Evolutionary conservation across 805 yeast species (phyloP).

Genomic region (Starmerella kuoi): DNA sequence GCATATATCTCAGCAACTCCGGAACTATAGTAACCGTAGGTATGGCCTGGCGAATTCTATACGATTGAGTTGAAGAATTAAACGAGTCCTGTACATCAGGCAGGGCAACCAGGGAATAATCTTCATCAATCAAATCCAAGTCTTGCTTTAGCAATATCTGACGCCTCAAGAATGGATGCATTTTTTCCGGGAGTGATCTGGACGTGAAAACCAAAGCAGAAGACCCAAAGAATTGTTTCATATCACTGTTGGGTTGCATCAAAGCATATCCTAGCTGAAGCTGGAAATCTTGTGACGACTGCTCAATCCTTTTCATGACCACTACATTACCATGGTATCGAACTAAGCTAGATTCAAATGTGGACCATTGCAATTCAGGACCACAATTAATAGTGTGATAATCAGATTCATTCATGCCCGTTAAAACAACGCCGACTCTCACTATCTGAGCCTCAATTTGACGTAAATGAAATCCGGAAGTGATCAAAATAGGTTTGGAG

Average conservation of each 20-base stretch:
- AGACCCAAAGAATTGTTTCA: neutral
- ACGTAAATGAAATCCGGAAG: neutral
- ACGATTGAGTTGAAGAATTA: neutral
- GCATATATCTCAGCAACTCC: conserved; percentile 42
- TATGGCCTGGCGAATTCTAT: conserved; percentile 1
- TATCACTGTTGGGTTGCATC: conserved; percentile 3
- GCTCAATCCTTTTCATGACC: conserved; percentile 9
- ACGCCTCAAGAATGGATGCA: conserved; percentile 14
- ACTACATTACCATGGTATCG: neutral
- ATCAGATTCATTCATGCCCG: neutral
- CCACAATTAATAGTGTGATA: conserved; percentile 5
- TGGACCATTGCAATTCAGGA: conserved; percentile 8
- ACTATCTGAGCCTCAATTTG: conserved; percentile 9
- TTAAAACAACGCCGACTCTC: conserved; percentile 2
- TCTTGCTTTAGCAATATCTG: conserved; percentile 16
- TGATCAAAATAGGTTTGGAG: conserved; percentile 12
- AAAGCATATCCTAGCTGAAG: conserved; percentile 14
- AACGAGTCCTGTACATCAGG: neutral
- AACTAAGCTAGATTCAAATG: conserved; percentile 1
- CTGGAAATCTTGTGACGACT: conserved; percentile 8
- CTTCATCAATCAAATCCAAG: conserved; percentile 6
- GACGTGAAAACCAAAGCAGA: conserved; percentile 12
- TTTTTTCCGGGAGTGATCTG: neutral
- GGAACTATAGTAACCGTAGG: conserved; percentile 33
- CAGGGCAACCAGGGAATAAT: conserved; percentile 8